Conservation (phyloP, 352 stramenopile species). For the Salisapilia sapeloensis region DNA sequence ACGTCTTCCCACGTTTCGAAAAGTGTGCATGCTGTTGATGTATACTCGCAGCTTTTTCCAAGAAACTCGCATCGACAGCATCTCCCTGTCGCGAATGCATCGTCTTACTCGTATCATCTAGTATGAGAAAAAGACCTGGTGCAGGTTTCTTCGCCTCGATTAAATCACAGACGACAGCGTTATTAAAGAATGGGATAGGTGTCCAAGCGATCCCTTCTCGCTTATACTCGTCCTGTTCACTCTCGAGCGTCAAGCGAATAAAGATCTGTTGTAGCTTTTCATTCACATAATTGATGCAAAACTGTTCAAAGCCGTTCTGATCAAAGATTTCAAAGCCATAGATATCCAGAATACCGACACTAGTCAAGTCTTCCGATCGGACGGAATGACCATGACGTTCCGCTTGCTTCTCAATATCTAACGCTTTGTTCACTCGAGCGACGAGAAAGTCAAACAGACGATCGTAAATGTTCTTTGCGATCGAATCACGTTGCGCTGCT, state of each 20-base stretch:
- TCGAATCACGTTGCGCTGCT: constrained; percentile 84
- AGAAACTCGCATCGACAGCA: constrained; percentile 56
- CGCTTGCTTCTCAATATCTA: constrained; percentile 71
- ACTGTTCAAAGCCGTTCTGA: constrained; percentile 90
- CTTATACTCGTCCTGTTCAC: constrained; percentile 91
- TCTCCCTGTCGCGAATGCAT: constrained; percentile 77
- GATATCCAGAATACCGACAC: constrained; percentile 90
- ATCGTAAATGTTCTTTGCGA: constrained; percentile 94
- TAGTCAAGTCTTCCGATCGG: constrained; percentile 57
- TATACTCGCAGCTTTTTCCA: constrained; percentile 59
- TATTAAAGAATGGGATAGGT: constrained; percentile 89
- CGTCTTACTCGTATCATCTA: constrained; percentile 76
- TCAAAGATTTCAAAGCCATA: constrained; percentile 95
- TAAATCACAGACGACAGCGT: constrained; percentile 80
- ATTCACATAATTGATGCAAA: constrained; percentile 93
- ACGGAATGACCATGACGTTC: constrained; percentile 65
- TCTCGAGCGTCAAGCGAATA: constrained; percentile 83
- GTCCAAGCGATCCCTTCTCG: constrained; percentile 86
- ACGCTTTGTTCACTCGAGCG: constrained; percentile 73
- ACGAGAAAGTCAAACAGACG: constrained; percentile 95
- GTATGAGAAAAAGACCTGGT: constrained; percentile 67
- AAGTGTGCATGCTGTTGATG: constrained; percentile 59
- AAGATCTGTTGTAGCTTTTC: constrained; percentile 89
- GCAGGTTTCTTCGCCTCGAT: constrained; percentile 61
- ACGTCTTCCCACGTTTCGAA: constrained; percentile 70